Percentiles rank a stretch among this genome's conserved stretches.
Conservation (phyloP, 371 early-diverging fungal genomes). For the Mucor ambiguus region DNA sequence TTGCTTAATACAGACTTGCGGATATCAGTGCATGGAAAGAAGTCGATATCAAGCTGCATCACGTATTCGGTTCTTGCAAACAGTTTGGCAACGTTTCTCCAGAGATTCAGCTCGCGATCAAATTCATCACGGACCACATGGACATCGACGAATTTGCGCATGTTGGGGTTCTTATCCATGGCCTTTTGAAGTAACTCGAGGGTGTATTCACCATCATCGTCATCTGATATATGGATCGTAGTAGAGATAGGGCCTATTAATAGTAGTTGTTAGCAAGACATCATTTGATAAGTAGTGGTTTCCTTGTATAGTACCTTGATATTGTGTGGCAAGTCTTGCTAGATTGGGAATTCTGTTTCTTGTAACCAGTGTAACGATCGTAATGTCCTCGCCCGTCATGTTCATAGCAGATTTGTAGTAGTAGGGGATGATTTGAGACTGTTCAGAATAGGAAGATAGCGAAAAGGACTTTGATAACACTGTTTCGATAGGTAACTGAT, state of each 20-base stretch:
- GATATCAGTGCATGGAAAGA: constrained; percentile 59
- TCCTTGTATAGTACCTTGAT: constrained; percentile 41
- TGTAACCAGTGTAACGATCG: constrained; percentile 59
- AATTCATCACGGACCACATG: constrained; percentile 62
- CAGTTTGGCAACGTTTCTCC: constrained; percentile 65
- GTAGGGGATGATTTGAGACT: constrained; percentile 59
- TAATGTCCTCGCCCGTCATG: constrained; percentile 53
- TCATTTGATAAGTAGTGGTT: neutral
- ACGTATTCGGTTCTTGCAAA: constrained; percentile 63
- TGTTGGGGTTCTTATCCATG: constrained; percentile 42
- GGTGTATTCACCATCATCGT: constrained; percentile 46
- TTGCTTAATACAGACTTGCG: constrained; percentile 44
- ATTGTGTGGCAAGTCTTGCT: constrained; percentile 53
- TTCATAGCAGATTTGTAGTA: constrained; percentile 50
- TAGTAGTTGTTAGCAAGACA: neutral
- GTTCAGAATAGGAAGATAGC: constrained; percentile 39
- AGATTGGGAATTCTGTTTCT: constrained; percentile 50
- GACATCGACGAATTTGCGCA: constrained; percentile 59
- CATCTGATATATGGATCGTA: constrained; percentile 58
- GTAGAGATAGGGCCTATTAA: constrained; percentile 61
- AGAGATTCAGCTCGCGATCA: constrained; percentile 63
- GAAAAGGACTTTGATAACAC: constrained; percentile 32
- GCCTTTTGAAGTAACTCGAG: constrained; percentile 47
- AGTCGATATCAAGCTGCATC: constrained; percentile 67
- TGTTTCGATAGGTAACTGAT: constrained; percentile 29